Base-by-base conservation (phyloP, 371 early-diverging fungal genomes). In the Mortierella sp. region DNA sequence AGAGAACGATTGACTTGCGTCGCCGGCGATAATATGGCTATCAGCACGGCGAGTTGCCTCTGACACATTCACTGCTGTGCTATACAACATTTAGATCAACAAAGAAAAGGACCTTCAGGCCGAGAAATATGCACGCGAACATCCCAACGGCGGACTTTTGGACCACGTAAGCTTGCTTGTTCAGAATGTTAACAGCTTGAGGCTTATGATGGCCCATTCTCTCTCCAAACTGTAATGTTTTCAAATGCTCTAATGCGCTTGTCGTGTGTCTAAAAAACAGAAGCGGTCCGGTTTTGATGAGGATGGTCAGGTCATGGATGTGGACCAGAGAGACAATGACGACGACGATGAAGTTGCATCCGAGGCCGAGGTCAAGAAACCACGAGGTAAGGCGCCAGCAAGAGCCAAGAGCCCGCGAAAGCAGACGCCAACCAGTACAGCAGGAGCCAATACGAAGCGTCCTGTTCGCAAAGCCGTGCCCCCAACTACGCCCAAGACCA, bases 61-160 rank as follows among this genome's bases (percentile, higher is more conserved):
- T n/a, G n/a, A n/a, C 24, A 6, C 50, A 34, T 74, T 68, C 26
- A 31, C 31, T 50, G 41, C 5, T 24, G 13, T 13, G 64, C 43
- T 43, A 43, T 45, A 22, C 45, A 11, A 13, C 24, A 16, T 58
- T 16, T 64, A 81, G 81, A 81, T 81, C 68, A 81, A 74, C 71
- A 81, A 55, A 58, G 81, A 81, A 55, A 81, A 81, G 44, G 77
- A 77, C 11, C 65, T 61, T 0, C 81, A 81, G 61, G 77, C 77
- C 2, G 58, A 64, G 19, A 58, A 37, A n/a, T 81, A 73, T 58
- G 77, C 74, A 7, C 68, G 58, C 3, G 74, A 73, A 2, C 53
- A 73, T 22, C 71, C 81, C 13, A 80, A 76, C 43, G 76, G 80
- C 1, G 69, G 64, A 43, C 44, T 74, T n/a, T 43, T 76, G 22